A percentile compares a stretch with the other conserved stretches of the same genome.
Evolutionary conservation across 768 basidiomycete species (phyloP).

Genomic region (Hypholoma sublateritium): DNA sequence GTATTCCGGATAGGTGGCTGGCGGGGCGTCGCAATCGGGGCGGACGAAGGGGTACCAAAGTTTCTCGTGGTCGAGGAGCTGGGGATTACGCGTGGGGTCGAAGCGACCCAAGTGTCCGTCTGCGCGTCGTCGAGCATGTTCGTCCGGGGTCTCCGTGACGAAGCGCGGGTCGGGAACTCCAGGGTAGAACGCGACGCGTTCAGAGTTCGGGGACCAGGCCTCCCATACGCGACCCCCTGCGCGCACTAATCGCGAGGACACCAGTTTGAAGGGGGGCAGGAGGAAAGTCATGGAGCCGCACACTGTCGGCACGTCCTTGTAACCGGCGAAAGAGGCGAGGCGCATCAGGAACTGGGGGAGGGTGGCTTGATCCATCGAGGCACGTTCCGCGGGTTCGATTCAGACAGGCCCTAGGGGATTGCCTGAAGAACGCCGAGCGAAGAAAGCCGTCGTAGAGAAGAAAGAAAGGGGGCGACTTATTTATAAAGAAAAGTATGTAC

Average conservation of each 20-base stretch:
- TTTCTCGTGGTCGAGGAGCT: not conserved
- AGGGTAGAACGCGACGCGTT: not conserved
- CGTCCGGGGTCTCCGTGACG: not conserved
- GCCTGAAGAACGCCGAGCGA: too few relatives aligned
- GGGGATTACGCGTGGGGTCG: not conserved
- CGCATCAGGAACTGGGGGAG: not conserved
- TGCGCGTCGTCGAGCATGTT: not conserved
- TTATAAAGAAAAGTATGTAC: too few relatives aligned
- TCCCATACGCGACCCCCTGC: not conserved
- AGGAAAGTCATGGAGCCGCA: not conserved
- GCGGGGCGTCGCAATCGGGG: not conserved
- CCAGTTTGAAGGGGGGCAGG: not conserved
- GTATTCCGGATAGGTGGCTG: not conserved
- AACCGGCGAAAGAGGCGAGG: not conserved
- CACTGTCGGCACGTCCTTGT: not conserved
- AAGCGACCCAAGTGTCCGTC: not conserved
- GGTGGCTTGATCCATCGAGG: too few relatives aligned
- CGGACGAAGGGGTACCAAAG: not conserved
- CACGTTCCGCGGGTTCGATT: too few relatives aligned
- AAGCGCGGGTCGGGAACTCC: not conserved
- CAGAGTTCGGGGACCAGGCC: not conserved
- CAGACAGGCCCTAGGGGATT: too few relatives aligned
- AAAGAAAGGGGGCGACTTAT: too few relatives aligned
- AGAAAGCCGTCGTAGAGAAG: too few relatives aligned
- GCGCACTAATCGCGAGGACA: not conserved